Evolutionary conservation across 768 basidiomycete genomes (phyloP).

Genomic region (Lyophyllum decastes): DNA sequence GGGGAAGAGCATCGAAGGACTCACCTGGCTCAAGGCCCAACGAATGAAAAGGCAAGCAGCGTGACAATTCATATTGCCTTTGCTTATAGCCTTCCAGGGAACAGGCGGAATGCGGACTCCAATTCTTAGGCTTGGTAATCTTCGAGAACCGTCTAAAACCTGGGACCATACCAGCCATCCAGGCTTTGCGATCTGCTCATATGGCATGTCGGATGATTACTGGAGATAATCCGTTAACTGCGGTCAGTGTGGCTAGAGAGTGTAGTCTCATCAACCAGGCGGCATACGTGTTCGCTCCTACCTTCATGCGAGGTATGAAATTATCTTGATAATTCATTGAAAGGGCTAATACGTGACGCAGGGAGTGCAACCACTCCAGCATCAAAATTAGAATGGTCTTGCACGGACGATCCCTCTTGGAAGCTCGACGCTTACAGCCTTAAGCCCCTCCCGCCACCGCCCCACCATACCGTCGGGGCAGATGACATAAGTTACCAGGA

Average conservation of each 20-base stretch:
- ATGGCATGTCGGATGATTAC: constrained; percentile 97
- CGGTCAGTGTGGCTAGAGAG: constrained; percentile 95
- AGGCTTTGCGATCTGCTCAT: constrained; percentile 85
- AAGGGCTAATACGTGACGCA: constrained; percentile 23
- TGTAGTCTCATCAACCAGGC: constrained; percentile 87
- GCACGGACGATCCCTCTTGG: constrained; percentile 85
- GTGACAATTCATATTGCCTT: neutral
- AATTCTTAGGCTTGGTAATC: constrained; percentile 93
- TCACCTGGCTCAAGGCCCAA: constrained; percentile 98
- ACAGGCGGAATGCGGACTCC: constrained; percentile 87
- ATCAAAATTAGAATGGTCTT: constrained; percentile 85
- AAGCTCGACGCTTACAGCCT: constrained; percentile 89
- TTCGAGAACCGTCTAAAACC: constrained; percentile 98
- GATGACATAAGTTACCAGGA: constrained; percentile 81
- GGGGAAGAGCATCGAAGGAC: constrained; percentile 89
- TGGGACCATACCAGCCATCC: constrained; percentile 88
- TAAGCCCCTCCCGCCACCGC: constrained; percentile 72
- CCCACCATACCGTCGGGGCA: constrained; percentile 68
- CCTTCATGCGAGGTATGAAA: constrained; percentile 70
- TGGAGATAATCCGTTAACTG: constrained; percentile 95
- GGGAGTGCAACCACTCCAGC: constrained; percentile 53
- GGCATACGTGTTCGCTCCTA: constrained; percentile 85
- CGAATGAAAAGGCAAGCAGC: constrained; percentile 82
- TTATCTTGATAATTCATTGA: neutral
- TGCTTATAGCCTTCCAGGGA: constrained; percentile 55